A percentile compares a stretch with the other conserved stretches of the same genome.
phyloP scores from a whole-genome alignment of 768 basidiomycete species.

The Boletellus ananiceps region DNA sequence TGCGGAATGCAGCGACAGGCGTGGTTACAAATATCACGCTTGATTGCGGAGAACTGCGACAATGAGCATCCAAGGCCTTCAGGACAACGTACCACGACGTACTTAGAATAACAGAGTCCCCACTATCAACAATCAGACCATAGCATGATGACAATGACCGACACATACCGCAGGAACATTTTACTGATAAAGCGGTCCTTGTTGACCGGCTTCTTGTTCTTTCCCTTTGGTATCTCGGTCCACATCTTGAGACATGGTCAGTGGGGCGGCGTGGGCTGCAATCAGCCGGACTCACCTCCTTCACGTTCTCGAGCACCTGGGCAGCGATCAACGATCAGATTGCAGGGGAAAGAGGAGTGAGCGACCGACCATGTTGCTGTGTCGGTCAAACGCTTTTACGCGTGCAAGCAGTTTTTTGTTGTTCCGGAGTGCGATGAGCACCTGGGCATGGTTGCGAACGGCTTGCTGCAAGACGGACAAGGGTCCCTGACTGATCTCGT shows the following conservation, averaged over 20 bases:
- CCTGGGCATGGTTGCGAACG: constrained; percentile 95
- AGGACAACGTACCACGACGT: constrained; percentile 32
- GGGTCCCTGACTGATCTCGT: constrained; percentile 98
- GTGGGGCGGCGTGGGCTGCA: not conserved
- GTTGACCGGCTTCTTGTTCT: constrained; percentile 98
- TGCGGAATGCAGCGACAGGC: not conserved
- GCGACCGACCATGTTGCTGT: constrained; percentile 89
- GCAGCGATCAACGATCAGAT: constrained; percentile 7
- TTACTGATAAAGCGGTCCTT: constrained; percentile 99
- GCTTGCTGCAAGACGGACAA: constrained; percentile 95
- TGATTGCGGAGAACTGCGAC: constrained; percentile 71
- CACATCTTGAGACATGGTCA: constrained; percentile 71
- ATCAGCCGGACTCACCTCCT: constrained; percentile 60
- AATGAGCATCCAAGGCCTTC: constrained; percentile 30
- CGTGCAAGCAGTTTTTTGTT: constrained; percentile 96
- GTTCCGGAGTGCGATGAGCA: constrained; percentile 94
- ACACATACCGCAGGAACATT: constrained; percentile 86
- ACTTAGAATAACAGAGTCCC: constrained; percentile 98
- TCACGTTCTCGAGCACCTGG: constrained; percentile 97
- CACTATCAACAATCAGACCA: constrained; percentile 43
- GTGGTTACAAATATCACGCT: constrained; percentile 36
- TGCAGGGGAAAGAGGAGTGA: not conserved
- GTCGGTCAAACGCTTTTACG: constrained; percentile 97
- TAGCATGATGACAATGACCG: constrained; percentile 1
- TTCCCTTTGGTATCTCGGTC: constrained; percentile 97